phyloP scores from a whole-genome alignment of 352 stramenopile genomes.

The Globisporangium polare region DNA sequence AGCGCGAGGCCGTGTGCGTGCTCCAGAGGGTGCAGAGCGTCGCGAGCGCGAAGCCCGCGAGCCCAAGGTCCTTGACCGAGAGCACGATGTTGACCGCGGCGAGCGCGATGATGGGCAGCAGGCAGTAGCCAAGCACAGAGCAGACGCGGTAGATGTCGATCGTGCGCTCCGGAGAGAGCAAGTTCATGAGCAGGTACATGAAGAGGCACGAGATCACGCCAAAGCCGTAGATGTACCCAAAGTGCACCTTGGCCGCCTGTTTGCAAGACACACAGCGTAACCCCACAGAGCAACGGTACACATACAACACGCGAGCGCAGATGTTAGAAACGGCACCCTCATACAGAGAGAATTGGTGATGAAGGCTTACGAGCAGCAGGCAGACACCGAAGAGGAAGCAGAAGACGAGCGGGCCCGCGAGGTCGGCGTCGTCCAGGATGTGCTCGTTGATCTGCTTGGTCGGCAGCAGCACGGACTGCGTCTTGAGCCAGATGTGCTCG shows the following conservation, averaged over 20 bases:
- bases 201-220: slow-evolving; percentile 95
- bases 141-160: slow-evolving; percentile 94
- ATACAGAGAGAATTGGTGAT: neutral
- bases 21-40: slow-evolving; percentile 92
- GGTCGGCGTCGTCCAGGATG: slow-evolving; percentile 90
- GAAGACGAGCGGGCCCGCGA: slow-evolving; percentile 95
- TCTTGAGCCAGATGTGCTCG: slow-evolving; percentile 97
- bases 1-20: slow-evolving; percentile 91
- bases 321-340: slow-evolving; percentile 4
- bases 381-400: slow-evolving; percentile 93
- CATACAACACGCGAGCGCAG: neutral
- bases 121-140: slow-evolving; percentile 96
- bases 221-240: slow-evolving; percentile 99
- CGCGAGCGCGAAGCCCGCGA: slow-evolving; percentile 83
- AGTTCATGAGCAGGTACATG: slow-evolving; percentile 96
- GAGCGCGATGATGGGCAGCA: slow-evolving; percentile 96
- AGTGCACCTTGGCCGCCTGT: slow-evolving; percentile 92
- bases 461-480: slow-evolving; percentile 93
- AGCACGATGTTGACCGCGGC: slow-evolving; percentile 93
- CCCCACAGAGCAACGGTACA: neutral
- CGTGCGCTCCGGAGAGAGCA: slow-evolving; percentile 84
- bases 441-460: slow-evolving; percentile 86
- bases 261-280: neutral
- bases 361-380: slow-evolving; percentile 80
- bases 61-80: slow-evolving; percentile 71